Percentiles rank a stretch among this genome's conserved stretches.
These are phyloP conservation scores for Byssothecium circinans DNA, from an alignment of 2,329 filamentous ascomycete species.

Conservation along the genomic window DNA sequence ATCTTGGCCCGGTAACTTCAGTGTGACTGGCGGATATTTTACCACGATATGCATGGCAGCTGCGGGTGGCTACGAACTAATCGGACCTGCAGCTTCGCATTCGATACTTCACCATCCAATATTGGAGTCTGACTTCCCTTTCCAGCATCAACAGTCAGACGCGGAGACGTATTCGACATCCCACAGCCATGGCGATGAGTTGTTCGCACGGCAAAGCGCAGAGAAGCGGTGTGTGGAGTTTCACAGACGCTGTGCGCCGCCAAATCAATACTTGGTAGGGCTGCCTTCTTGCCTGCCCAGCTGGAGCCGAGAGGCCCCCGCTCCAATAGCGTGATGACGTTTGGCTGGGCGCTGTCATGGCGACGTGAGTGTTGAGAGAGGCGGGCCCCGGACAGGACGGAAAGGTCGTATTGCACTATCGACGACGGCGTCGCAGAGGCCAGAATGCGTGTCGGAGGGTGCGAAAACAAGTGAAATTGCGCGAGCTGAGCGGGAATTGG, in stretches of 20 bases:
- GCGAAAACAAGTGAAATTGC: too few relatives aligned
- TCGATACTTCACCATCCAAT: slow-evolving; percentile 21
- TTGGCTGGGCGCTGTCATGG: too few relatives aligned
- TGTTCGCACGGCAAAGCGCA: slow-evolving; percentile 21
- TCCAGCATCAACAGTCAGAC: background rate
- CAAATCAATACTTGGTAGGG: slow-evolving; percentile 30
- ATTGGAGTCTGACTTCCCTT: slow-evolving; percentile 13
- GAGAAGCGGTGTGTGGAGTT: slow-evolving; percentile 35
- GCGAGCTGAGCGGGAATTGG: too few relatives aligned
- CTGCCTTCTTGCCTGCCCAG: slow-evolving; percentile 16
- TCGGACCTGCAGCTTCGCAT: slow-evolving; percentile 18
- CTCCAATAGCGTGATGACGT: slow-evolving; percentile 16
- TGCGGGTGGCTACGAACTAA: slow-evolving; percentile 13
- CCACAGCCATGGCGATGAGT: slow-evolving; percentile 24
- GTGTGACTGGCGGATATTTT: background rate
- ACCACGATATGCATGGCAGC: slow-evolving; percentile 1
- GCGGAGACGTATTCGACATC: slow-evolving; percentile 8
- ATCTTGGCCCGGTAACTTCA: background rate
- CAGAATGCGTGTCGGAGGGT: too few relatives aligned
- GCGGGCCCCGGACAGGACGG: too few relatives aligned
- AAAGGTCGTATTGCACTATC: too few relatives aligned
- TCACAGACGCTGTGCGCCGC: slow-evolving; percentile 32
- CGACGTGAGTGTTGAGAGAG: too few relatives aligned
- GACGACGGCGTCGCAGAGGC: too few relatives aligned
- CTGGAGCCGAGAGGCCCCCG: slow-evolving; percentile 2